phyloP scores from a whole-genome alignment of 2,329 filamentous ascomycete species.

The Parasarocladium wereldwijsianum region DNA sequence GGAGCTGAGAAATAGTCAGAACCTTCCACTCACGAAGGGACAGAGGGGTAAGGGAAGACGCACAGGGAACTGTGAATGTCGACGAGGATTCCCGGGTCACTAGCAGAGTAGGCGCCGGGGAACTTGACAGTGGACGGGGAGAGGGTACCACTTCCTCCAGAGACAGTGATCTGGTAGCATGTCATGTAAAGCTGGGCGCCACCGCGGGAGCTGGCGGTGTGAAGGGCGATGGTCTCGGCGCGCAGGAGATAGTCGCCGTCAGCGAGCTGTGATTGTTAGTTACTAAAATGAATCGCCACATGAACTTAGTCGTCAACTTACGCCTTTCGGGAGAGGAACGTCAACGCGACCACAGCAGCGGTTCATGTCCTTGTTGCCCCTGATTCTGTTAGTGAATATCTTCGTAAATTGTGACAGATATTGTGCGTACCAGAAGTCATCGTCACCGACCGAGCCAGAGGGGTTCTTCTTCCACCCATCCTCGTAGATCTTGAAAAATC shows the following conservation, averaged over 20 bases:
- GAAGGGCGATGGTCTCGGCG: conserved; percentile 38
- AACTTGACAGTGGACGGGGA: conserved; percentile 11
- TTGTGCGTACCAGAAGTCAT: conserved; percentile 33
- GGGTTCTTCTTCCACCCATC: conserved; percentile 23
- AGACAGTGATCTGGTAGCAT: conserved; percentile 13
- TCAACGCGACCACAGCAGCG: conserved; percentile 25
- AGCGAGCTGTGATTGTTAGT: no score
- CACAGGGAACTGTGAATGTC: conserved; percentile 2
- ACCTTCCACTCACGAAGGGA: neutral
- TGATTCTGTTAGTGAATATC: no score
- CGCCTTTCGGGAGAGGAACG: conserved; percentile 13
- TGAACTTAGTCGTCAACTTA: no score
- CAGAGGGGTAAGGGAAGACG: neutral
- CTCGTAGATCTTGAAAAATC: conserved; percentile 40
- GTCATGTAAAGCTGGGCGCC: conserved; percentile 23
- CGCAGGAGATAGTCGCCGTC: conserved; percentile 38
- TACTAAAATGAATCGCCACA: no score
- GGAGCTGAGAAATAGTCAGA: neutral
- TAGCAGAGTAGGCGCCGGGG: conserved; percentile 11
- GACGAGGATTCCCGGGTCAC: conserved; percentile 4
- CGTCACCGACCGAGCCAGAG: conserved; percentile 21
- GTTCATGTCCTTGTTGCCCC: conserved; percentile 25
- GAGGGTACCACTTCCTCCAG: conserved; percentile 11
- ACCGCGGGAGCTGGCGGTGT: conserved; percentile 20
- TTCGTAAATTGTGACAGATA: no score